These are phyloP conservation scores for Suhomyces yuchorum DNA, from an alignment of 1,139 yeast genomes.

Conservation along the genomic window DNA sequence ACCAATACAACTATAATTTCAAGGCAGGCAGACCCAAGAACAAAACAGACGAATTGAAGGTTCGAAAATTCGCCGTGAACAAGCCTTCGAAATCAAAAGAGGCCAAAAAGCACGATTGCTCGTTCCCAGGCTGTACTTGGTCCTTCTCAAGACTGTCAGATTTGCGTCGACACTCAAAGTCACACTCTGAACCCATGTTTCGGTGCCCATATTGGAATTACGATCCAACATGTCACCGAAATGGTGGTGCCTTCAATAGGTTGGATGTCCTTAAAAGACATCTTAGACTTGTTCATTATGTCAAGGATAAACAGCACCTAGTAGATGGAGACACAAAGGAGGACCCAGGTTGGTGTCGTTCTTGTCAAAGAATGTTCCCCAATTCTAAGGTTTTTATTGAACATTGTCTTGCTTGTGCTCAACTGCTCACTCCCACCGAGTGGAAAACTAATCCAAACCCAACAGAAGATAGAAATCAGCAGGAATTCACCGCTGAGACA, in stretches of 20 bases:
- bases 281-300: conserved; percentile 64
- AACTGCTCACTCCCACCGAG: conserved; percentile 15
- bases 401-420: conserved; percentile 68
- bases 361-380: conserved; percentile 60
- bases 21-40: conserved; percentile 13
- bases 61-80: conserved; percentile 13
- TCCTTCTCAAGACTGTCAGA: conserved; percentile 68
- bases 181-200: conserved; percentile 64
- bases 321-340: conserved; percentile 26
- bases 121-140: conserved; percentile 61
- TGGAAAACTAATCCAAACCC: conserved; percentile 8
- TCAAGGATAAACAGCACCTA: conserved; percentile 44
- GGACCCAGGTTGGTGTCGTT: conserved; percentile 67
- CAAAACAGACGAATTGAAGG: conserved; percentile 8
- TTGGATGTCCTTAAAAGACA: conserved; percentile 73
- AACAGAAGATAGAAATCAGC: conserved; percentile 1
- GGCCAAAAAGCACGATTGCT: conserved; percentile 51
- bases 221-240: conserved; percentile 70
- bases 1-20: conserved; percentile 9
- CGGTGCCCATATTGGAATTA: conserved; percentile 72
- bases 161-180: conserved; percentile 62
- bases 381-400: conserved; percentile 60
- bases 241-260: conserved; percentile 71
- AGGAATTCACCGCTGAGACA: background rate
- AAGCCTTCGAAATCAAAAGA: conserved; percentile 9